Conservation (phyloP, 371 early-diverging fungal species). For the Zancudomyces culisetae region DNA sequence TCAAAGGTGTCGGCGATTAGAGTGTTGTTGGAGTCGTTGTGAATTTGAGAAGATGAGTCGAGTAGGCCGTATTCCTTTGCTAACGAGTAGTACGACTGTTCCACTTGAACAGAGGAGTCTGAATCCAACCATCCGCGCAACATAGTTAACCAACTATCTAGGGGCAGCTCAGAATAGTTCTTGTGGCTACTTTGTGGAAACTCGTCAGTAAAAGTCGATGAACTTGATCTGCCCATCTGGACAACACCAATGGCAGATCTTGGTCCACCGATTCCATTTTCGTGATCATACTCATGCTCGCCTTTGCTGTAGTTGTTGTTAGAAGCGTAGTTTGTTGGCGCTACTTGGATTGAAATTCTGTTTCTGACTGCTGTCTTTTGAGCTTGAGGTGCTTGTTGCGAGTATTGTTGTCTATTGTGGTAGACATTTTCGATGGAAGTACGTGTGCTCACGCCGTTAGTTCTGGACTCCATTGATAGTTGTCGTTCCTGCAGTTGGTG, state of each 20-base stretch:
- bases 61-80: neutral
- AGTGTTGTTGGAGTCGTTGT: neutral
- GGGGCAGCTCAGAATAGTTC: conserved; percentile 17
- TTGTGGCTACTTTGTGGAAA: no score
- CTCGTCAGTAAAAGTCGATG: no score
- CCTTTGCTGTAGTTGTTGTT: conserved; percentile 4
- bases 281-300: neutral
- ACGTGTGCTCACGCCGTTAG: no score
- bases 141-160: conserved; percentile 24
- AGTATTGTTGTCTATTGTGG: no score
- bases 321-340: conserved; percentile 17
- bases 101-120: neutral
- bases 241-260: no score
- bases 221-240: no score
- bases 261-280: no score
- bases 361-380: no score
- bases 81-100: neutral
- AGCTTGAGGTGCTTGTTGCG: no score
- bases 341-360: conserved; percentile 15
- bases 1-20: neutral
- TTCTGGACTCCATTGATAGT: no score
- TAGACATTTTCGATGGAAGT: conserved; percentile 1
- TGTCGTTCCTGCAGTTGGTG: no score
- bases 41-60: neutral
- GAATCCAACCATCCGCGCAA: conserved; percentile 16